Conservation (phyloP, 495 filamentous ascomycete genomes). For the Trichoderma asperelloides region DNA sequence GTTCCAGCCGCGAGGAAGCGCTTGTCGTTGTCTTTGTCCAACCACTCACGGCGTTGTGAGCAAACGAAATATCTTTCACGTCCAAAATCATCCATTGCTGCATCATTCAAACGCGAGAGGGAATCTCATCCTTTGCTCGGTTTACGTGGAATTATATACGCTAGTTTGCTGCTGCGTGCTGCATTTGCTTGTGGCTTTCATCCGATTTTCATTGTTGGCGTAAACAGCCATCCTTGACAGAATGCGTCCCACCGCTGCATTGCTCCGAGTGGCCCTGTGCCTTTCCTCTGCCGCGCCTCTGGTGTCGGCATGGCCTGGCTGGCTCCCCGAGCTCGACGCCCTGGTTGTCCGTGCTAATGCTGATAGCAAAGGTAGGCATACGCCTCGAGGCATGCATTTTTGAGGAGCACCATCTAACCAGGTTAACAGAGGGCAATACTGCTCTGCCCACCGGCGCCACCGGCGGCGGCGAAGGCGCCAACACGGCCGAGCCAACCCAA, state of each 20-base stretch:
- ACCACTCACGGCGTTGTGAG: not conserved
- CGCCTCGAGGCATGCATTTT: not conserved
- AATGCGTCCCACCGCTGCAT: not conserved
- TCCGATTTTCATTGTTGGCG: not conserved
- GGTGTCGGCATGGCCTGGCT: conserved; percentile 25
- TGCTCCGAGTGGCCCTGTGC: conserved; percentile 23
- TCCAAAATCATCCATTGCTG: not conserved
- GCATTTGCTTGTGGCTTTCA: not conserved
- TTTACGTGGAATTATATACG: too few relatives aligned
- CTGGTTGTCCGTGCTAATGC: conserved; percentile 29
- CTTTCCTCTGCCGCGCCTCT: conserved; percentile 26
- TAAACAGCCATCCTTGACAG: not conserved
- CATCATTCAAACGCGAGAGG: too few relatives aligned
- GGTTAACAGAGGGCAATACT: conserved; percentile 23
- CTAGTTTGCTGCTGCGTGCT: not conserved
- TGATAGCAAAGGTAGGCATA: conserved; percentile 14
- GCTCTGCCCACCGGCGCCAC: conserved; percentile 7
- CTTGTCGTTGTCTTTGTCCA: not conserved
- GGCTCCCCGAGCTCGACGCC: conserved; percentile 27
- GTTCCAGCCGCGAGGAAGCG: not conserved
- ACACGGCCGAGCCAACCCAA: conserved; percentile 15
- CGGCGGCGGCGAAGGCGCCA: conserved; percentile 11
- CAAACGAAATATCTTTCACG: not conserved
- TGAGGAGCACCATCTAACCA: conserved; percentile 8
- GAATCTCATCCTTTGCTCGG: too few relatives aligned